Evolutionary conservation across 2,329 filamentous ascomycete genomes (phyloP).

Genomic region (Endocalyx cinctus): DNA sequence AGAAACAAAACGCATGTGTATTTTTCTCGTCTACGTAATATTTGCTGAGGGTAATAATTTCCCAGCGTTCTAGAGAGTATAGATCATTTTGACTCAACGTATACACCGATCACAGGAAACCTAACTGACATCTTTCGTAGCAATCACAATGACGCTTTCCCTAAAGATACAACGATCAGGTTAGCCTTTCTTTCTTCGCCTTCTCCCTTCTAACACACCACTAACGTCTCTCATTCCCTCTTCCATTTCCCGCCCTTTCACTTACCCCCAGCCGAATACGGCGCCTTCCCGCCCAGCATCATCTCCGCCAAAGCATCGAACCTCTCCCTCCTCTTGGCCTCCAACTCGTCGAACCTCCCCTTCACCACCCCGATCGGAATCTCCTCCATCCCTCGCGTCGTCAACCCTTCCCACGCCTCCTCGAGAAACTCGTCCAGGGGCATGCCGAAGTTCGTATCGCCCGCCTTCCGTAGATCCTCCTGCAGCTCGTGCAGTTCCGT

Average conservation of each 20-base stretch:
- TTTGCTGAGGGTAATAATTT: too few relatives aligned
- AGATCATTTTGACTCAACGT: too few relatives aligned
- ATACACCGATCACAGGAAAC: too few relatives aligned
- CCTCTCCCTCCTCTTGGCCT: conserved; percentile 12
- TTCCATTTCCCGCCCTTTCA: conserved; percentile 4
- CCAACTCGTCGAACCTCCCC: conserved; percentile 10
- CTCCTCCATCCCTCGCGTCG: conserved; percentile 37
- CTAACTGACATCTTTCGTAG: too few relatives aligned
- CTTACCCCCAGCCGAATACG: conserved; percentile 1
- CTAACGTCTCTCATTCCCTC: too few relatives aligned
- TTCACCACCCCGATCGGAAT: conserved; percentile 18
- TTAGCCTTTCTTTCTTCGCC: too few relatives aligned
- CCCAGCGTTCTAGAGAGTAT: too few relatives aligned
- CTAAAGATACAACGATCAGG: too few relatives aligned
- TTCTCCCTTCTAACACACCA: too few relatives aligned
- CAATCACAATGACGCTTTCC: too few relatives aligned
- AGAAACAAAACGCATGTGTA: too few relatives aligned
- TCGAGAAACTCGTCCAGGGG: conserved; percentile 37
- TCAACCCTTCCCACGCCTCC: conserved; percentile 36
- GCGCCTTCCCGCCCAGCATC: conserved; percentile 2
- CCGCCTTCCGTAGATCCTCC: conserved; percentile 27
- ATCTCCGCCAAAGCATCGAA: conserved; percentile 11
- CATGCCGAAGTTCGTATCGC: conserved; percentile 31
- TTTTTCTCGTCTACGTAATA: too few relatives aligned
- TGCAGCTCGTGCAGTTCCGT: conserved; percentile 46